phyloP scores from a whole-genome alignment of 306 rosid genomes.

The Leucaena leucocephala region DNA sequence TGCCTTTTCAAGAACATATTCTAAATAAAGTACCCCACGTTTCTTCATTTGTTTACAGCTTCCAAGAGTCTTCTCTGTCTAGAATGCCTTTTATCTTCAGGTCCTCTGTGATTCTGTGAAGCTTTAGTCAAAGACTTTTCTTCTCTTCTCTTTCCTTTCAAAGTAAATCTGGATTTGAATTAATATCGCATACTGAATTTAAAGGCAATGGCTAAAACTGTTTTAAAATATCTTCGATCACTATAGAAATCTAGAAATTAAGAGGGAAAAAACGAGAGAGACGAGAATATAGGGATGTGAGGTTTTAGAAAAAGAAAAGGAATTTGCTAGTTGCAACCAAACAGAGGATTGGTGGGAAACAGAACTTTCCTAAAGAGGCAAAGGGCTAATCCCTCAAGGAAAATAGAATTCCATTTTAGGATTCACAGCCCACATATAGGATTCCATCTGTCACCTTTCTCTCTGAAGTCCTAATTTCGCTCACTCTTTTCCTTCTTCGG shows the following conservation, averaged over 20 bases:
- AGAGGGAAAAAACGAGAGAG: no score
- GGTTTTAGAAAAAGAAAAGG: background rate
- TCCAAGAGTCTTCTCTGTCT: background rate
- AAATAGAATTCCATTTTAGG: constrained; percentile 39
- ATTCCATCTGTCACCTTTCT: constrained; percentile 39
- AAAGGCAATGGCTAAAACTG: background rate
- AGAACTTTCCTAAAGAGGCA: constrained; percentile 28
- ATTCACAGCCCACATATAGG: constrained; percentile 39
- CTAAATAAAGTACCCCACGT: background rate
- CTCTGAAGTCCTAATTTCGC: constrained; percentile 13
- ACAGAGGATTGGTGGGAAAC: background rate
- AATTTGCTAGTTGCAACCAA: background rate
- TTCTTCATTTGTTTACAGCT: background rate
- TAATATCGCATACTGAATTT: background rate
- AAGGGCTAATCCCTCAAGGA: constrained; percentile 30
- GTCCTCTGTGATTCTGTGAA: background rate
- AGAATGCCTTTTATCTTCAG: background rate
- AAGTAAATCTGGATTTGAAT: background rate
- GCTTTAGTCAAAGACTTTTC: background rate
- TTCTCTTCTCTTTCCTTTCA: background rate
- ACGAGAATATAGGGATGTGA: background rate
- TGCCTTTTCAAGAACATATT: background rate
- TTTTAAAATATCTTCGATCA: background rate
- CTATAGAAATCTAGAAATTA: background rate
- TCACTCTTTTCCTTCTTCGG: constrained; percentile 40